Evolutionary conservation across 495 filamentous ascomycete species (phyloP).

Genomic region (Penicilliopsis zonata): DNA sequence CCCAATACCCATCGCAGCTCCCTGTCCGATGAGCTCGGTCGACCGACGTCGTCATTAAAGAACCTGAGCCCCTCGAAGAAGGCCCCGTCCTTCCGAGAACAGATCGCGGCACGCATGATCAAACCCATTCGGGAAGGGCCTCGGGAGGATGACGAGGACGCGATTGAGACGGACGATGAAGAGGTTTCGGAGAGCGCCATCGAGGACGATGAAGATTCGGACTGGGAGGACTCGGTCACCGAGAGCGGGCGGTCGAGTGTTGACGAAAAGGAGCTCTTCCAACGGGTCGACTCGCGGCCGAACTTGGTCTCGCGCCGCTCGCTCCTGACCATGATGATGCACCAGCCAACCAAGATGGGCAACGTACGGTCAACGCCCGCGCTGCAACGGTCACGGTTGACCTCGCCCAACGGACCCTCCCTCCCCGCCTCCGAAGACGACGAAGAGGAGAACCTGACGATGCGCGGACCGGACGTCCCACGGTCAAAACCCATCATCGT

Average conservation of each 20-base stretch:
- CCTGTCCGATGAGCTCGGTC: constrained; percentile 39
- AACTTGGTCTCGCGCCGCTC: constrained; percentile 80
- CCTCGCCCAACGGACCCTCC: constrained; percentile 63
- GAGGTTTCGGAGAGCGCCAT: constrained; percentile 75
- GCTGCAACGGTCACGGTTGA: constrained; percentile 63
- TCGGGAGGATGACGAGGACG: constrained; percentile 57
- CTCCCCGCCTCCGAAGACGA: constrained; percentile 54
- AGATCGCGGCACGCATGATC: constrained; percentile 55
- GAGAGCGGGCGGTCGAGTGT: constrained; percentile 72
- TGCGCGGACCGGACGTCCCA: constrained; percentile 61
- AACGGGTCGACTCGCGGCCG: constrained; percentile 78
- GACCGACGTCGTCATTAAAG: constrained; percentile 16
- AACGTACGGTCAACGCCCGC: constrained; percentile 68
- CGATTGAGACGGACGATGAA: constrained; percentile 61
- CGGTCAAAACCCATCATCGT: constrained; percentile 80
- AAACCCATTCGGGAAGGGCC: constrained; percentile 46
- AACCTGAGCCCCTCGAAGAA: constrained; percentile 46
- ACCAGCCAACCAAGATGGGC: constrained; percentile 43
- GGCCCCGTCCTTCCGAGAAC: constrained; percentile 73
- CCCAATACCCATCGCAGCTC: constrained; percentile 33
- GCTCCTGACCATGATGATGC: constrained; percentile 80
- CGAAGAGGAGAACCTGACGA: constrained; percentile 54
- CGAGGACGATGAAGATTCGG: constrained; percentile 76
- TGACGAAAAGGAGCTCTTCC: constrained; percentile 69
- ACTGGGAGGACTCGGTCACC: constrained; percentile 90